A percentile compares a stretch with the other conserved stretches of the same genome.
These are phyloP conservation scores for Penstemon newberryi DNA, from an alignment of 257 asterid species.

Conservation along the genomic window DNA sequence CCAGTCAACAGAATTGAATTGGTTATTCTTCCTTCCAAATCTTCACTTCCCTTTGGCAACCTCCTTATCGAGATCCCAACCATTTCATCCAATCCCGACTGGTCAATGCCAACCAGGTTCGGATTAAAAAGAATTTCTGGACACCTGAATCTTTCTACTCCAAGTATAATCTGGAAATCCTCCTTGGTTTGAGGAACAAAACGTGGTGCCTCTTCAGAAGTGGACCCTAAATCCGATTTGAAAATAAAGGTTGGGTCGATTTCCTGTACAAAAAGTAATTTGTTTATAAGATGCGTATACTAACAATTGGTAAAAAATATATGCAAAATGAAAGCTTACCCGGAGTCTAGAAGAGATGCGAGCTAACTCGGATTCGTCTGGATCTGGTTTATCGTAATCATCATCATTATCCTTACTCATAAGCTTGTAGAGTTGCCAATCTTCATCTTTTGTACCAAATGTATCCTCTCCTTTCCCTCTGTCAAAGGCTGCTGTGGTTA, in stretches of 20 bases:
- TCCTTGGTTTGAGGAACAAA: constrained; percentile 86
- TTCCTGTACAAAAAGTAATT: constrained; percentile 51
- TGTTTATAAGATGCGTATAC: constrained; percentile 5
- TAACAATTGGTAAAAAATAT: not conserved
- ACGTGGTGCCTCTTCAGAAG: constrained; percentile 63
- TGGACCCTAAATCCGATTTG: constrained; percentile 61
- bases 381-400: constrained; percentile 74
- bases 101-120: constrained; percentile 82
- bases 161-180: constrained; percentile 78
- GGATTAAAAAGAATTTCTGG: constrained; percentile 87
- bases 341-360: constrained; percentile 86
- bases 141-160: constrained; percentile 93
- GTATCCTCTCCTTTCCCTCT: constrained; percentile 99
- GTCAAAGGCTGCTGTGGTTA: constrained; percentile 98
- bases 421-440: constrained; percentile 97
- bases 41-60: constrained; percentile 43
- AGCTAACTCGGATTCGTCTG: constrained; percentile 80
- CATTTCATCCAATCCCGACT: constrained; percentile 94
- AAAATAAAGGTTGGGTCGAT: constrained; percentile 81
- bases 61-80: constrained; percentile 66
- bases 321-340: constrained; percentile 35
- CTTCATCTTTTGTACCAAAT: constrained; percentile 89
- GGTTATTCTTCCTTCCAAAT: constrained; percentile 61
- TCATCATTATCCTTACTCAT: constrained; percentile 94
- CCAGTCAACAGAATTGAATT: constrained; percentile 80